Base-by-base conservation (phyloP, 2,329 filamentous ascomycete genomes). In the Cladosporium colombiae region DNA sequence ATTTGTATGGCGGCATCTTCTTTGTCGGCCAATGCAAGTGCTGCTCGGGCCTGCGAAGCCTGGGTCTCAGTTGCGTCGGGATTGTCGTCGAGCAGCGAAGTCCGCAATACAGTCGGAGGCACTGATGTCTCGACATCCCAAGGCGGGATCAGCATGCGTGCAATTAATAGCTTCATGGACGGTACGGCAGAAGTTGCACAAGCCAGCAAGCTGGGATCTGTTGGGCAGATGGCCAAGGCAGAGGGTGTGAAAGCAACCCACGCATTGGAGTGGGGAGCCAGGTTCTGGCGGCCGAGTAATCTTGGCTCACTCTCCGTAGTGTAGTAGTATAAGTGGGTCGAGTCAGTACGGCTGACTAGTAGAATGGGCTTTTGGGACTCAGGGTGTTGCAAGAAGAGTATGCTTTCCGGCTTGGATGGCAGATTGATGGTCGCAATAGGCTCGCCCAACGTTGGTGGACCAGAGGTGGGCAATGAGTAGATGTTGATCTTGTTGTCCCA, bases 211-310 rank as follows among this genome's bases (percentile, higher is more conserved):
- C 79, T 79, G 1, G 83, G 77, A 69, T 89, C 84, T 2, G 77
- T 80, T 0, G 87, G 87, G 65, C 80, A 85, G 1, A 85, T 72
- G 10, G 85, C 82, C 23, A 89, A 77, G 53, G 83, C 82, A 7
- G 85, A 84, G 0, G 87, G 86, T 0, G 86, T 87, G 72, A 89
- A 89, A 1, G 85, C 81, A 16, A 87, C 77, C 87, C 87, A 89
- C n/a, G 86, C 81, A 71, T 85, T 88, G 3, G 85, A 87, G 70
- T 86, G 82, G 1, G 86, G 86, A 10, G 86, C 85, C 2, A 89
- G 80, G 68, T 88, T 88, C 69, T 89, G 86, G 66, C 80, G 81
- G 27, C 85, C 86, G 3, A 86, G 76, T 10, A 85, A 76, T 29
- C 72, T 70, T 59, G 81, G 76, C 62, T 77, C 70, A 64, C 66